Conservation (phyloP, 1,139 yeast species). For the Arxiozyma slooffiae region DNA sequence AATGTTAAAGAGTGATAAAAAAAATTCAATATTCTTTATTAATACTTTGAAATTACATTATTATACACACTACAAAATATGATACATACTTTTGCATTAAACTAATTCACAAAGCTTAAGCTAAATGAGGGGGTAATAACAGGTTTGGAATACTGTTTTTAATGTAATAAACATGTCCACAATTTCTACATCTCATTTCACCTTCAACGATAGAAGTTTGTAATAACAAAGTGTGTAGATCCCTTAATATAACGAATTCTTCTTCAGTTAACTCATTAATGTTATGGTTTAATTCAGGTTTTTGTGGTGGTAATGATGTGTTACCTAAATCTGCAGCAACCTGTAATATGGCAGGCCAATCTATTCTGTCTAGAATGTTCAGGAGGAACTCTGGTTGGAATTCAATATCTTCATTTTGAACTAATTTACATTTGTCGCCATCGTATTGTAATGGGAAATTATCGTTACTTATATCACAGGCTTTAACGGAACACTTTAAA, state of each 20-base stretch:
- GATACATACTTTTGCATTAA: no score
- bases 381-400: conserved; percentile 72
- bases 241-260: conserved; percentile 52
- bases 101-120: conserved; percentile 32
- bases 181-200: conserved; percentile 75
- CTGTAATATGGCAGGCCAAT: conserved; percentile 73
- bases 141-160: conserved; percentile 93
- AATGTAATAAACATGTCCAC: conserved; percentile 80
- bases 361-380: conserved; percentile 70
- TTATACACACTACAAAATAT: no score
- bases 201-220: conserved; percentile 87
- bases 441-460: conserved; percentile 73
- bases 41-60: no score
- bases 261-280: conserved; percentile 37
- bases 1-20: no score
- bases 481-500: conserved; percentile 82
- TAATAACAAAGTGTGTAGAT: conserved; percentile 65
- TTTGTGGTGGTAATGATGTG: conserved; percentile 42
- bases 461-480: conserved; percentile 63
- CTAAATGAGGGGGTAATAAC: conserved; percentile 86
- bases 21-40: no score
- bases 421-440: conserved; percentile 51
- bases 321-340: conserved; percentile 75
- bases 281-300: conserved; percentile 37
- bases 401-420: conserved; percentile 63